Conservation (phyloP, 179 eudicot species). For the Corrigiola litoralis region DNA sequence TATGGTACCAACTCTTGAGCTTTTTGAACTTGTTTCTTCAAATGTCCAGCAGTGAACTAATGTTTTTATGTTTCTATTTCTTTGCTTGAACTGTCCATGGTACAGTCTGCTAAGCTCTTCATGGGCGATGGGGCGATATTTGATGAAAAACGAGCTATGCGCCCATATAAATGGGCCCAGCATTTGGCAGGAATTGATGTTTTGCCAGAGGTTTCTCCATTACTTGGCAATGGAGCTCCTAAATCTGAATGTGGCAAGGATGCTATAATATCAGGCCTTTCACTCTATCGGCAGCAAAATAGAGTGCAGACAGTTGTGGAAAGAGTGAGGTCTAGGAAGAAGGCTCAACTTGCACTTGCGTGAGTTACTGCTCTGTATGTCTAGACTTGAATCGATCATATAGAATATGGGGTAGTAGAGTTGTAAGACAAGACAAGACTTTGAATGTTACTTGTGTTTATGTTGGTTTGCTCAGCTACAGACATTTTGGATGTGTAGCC, state of each 20-base stretch:
- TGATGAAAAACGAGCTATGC: conserved; percentile 59
- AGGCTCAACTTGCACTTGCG: conserved; percentile 89
- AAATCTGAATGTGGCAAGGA: conserved; percentile 45
- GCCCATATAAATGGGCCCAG: conserved; percentile 95
- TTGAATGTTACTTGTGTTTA: too few relatives aligned
- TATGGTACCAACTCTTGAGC: too few relatives aligned
- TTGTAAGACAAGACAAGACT: neutral
- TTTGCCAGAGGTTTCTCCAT: conserved; percentile 84
- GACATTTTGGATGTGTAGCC: conserved; percentile 7
- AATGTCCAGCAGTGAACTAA: neutral
- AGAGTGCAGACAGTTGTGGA: conserved; percentile 79
- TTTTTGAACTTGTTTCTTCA: neutral
- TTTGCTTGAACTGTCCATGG: neutral
- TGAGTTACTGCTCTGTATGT: conserved; percentile 68
- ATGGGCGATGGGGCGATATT: conserved; percentile 51
- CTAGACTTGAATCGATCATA: conserved; percentile 20
- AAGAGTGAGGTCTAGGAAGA: conserved; percentile 76
- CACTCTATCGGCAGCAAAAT: conserved; percentile 79
- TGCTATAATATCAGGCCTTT: conserved; percentile 63
- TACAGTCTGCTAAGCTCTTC: conserved; percentile 80
- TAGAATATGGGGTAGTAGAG: conserved; percentile 10
- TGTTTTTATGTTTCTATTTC: neutral
- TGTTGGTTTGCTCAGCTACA: conserved; percentile 16
- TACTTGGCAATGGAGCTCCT: conserved; percentile 35
- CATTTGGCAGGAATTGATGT: conserved; percentile 93